A percentile compares a stretch with the other conserved stretches of the same genome.
phyloP scores from a whole-genome alignment of 495 filamentous ascomycete species.

The Cairneyella variabilis region DNA sequence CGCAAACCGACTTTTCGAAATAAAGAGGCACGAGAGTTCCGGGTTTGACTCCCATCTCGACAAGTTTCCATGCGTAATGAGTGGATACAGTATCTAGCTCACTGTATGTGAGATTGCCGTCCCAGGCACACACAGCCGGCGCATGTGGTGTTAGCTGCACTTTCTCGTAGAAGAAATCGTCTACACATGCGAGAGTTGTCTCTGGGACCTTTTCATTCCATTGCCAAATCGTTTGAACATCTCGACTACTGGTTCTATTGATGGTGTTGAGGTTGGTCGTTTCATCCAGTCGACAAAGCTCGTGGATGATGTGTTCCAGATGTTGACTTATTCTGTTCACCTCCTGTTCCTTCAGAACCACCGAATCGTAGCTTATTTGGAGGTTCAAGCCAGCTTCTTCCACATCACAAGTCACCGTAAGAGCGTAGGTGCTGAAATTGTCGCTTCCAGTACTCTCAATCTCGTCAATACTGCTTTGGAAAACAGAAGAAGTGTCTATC shows the following conservation, averaged over 20 bases:
- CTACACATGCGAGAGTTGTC: conserved; percentile 33
- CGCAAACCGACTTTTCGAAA: conserved; percentile 43
- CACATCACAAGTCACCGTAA: background rate
- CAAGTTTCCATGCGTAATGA: background rate
- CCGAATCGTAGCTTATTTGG: background rate
- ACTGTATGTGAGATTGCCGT: conserved; percentile 33
- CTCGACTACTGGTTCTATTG: conserved; percentile 1
- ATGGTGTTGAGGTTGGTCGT: background rate
- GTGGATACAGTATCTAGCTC: conserved; percentile 7
- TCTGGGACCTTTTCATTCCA: conserved; percentile 11
- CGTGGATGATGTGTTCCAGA: background rate
- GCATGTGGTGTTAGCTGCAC: conserved; percentile 7
- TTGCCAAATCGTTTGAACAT: background rate
- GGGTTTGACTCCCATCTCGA: background rate
- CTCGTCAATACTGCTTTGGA: too few species aligned
- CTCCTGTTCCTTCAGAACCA: background rate
- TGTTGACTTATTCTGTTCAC: background rate
- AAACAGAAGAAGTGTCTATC: too few species aligned
- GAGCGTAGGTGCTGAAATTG: background rate
- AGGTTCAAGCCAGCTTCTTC: background rate
- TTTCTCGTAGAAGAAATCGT: conserved; percentile 45
- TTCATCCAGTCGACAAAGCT: too few species aligned
- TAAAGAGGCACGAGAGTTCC: conserved; percentile 14
- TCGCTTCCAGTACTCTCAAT: background rate
- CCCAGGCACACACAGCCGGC: conserved; percentile 25